Evolutionary conservation across 129 eudicot species (phyloP).

Genomic region (Lonicera japonica): DNA sequence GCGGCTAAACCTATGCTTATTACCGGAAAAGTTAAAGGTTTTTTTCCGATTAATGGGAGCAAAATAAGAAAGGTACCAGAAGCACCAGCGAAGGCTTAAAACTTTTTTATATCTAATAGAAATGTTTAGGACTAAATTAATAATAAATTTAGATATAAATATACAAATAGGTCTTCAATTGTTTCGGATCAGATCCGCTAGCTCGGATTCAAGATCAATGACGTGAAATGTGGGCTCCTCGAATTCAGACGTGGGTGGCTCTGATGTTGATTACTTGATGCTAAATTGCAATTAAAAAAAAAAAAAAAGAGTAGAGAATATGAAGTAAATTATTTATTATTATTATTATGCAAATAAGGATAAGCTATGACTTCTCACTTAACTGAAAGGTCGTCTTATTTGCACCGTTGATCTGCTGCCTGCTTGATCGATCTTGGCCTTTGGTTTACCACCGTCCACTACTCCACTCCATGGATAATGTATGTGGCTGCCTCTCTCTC

Average conservation of each 20-base stretch:
- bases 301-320: too few relatives aligned
- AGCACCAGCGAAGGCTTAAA: too few relatives aligned
- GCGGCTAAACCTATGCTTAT: too few relatives aligned
- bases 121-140: too few relatives aligned
- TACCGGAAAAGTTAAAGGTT: too few relatives aligned
- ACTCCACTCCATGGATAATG: not conserved
- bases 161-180: too few relatives aligned
- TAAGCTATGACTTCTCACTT: conserved; percentile 16
- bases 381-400: conserved; percentile 26
- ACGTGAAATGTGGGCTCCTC: conserved; percentile 2
- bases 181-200: not conserved
- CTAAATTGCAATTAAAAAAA: not conserved
- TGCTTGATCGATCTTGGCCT: not conserved
- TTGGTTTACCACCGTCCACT: too few relatives aligned
- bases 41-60: too few relatives aligned
- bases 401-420: conserved; percentile 14
- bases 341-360: conserved; percentile 24
- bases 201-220: not conserved
- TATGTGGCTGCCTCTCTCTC: conserved; percentile 8
- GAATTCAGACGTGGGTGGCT: not conserved
- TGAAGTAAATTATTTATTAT: too few relatives aligned
- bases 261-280: not conserved
- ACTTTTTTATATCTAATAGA: too few relatives aligned
- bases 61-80: too few relatives aligned
- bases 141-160: too few relatives aligned